Evolutionary conservation across 78 protist species (phyloP).

Genomic region (Dictyostelium intermedium): DNA sequence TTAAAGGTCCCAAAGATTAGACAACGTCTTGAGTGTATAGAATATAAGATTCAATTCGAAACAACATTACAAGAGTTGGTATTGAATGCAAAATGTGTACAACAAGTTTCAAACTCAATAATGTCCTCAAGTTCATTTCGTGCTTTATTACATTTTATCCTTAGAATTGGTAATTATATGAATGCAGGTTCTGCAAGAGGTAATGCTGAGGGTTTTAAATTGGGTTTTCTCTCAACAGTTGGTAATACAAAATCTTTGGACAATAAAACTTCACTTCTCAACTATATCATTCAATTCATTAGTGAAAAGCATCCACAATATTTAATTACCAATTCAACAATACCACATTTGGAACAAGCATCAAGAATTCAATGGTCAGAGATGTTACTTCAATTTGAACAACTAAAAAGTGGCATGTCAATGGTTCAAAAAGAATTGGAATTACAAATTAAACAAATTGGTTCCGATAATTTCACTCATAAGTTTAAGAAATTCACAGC

Average conservation of each 20-base stretch:
- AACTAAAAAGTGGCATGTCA: constrained; percentile 26
- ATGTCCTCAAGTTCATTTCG: neutral
- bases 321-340: neutral
- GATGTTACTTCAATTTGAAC: neutral
- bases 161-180: constrained; percentile 56
- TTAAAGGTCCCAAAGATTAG: constrained; percentile 54
- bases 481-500: constrained; percentile 10
- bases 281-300: constrained; percentile 13
- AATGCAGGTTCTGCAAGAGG: constrained; percentile 29
- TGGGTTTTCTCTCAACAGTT: neutral
- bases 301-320: constrained; percentile 29
- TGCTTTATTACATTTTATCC: neutral
- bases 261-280: constrained; percentile 17
- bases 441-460: constrained; percentile 7
- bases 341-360: constrained; percentile 26
- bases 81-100: constrained; percentile 13
- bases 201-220: constrained; percentile 66
- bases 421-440: constrained; percentile 49
- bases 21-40: constrained; percentile 32
- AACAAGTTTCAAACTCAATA: neutral
- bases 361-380: constrained; percentile 45
- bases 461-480: constrained; percentile 13
- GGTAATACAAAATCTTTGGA: constrained; percentile 56
- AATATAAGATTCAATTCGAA: constrained; percentile 32
- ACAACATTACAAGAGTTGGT: constrained; percentile 16